Evolutionary conservation across 768 basidiomycete genomes (phyloP), one percentile per base, ranked within the genome.

Genomic region (Macrolepiota fuliginosa): DNA sequence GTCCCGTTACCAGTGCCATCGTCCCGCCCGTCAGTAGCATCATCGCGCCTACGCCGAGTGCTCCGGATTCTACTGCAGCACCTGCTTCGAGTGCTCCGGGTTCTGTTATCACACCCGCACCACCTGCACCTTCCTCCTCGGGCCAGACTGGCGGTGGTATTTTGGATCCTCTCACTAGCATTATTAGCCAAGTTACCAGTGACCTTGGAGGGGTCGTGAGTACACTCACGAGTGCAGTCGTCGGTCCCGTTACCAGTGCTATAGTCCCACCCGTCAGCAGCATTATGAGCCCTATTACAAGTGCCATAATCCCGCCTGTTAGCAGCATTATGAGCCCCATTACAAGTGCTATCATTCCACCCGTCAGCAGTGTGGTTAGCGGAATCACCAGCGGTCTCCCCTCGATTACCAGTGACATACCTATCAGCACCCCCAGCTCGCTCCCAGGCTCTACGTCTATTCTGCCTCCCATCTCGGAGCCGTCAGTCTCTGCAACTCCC

Each of bases 301-400:
- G 58, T 27, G 53, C 19, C 15, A 25, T 59, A 3, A 15, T 35
- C 39, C 40, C 15, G 40, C 40, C 40, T 6, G 40, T 42, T 13
- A 42, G 17, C 40, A 42, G 40, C 17, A 13, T n/a, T 19, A 6
- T 42, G 15, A 35, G 46, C 29, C 19, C 17, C n/a, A 40, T 57
- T 15, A 49, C 32, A 57, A 56, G 53, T 37, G 29, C 29, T 7
- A 35, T 27, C 29, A 19, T 53, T n/a, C 40, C 36, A 56, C 51
- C 51, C 40, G 39, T 58, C 47, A 32, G 17, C 39, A 37, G 22
- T 58, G 52, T n/a, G 24, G 19, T 64, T 53, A 57, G 40, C 15
- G 40, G 15, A 2, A 12, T 61, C 37, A 25, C 9, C 47, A 49
- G 12, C 47, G 29, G 29, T 22, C 13, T 10, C n/a, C 17, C n/a